Base-by-base conservation (phyloP, 2,329 filamentous ascomycete genomes). In the Monilinia polystroma region DNA sequence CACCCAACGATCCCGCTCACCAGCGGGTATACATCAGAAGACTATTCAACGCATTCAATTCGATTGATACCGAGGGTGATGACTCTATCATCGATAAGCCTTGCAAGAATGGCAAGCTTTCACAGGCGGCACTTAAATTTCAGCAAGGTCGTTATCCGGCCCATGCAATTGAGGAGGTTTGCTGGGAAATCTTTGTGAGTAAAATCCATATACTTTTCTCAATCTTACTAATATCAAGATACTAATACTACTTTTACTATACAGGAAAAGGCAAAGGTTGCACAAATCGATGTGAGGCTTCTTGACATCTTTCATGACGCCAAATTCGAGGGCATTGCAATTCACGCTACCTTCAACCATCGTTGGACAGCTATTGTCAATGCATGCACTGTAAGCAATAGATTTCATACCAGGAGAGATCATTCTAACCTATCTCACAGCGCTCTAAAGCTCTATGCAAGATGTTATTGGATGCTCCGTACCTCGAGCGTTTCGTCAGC, bases 391-490 rank as follows among this genome's bases (percentile, higher is more conserved):
- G 73, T 73, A 69, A 63, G 68, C 54, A 47, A n/a, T 8, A 7
- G 7, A 20, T 4, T 5, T 23, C n/a, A 20, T 32, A 8, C 11
- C 8, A 5, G 3, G 12, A n/a, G 4, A 56, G 23, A 14, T 14
- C 2, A 11, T 45, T n/a, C 49, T 35, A 16, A 16, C 14, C 41
- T 26, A 20, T 16, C 52, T 20, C 8, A 12, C n/a, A 69, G 68
- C 41, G 43, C 11, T 65, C 58, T 0, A 76, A 76, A 52, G 73
- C 74, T 3, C 52, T 70, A 1, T 73, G 70, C 51, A 76, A 76
- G 52, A 70, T 73, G 47, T 35, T 73, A 2, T 60, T 75, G 1
- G 73, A 75, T 57, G 66, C 71, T 8, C 29, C 66, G 1, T 73
- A 69, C 51, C 54, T 63, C 23, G 64, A 66, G 5, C 47, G 64